These are phyloP conservation scores for Hydnomerulius pinastri DNA, from an alignment of 768 basidiomycete species.

Conservation along the genomic window DNA sequence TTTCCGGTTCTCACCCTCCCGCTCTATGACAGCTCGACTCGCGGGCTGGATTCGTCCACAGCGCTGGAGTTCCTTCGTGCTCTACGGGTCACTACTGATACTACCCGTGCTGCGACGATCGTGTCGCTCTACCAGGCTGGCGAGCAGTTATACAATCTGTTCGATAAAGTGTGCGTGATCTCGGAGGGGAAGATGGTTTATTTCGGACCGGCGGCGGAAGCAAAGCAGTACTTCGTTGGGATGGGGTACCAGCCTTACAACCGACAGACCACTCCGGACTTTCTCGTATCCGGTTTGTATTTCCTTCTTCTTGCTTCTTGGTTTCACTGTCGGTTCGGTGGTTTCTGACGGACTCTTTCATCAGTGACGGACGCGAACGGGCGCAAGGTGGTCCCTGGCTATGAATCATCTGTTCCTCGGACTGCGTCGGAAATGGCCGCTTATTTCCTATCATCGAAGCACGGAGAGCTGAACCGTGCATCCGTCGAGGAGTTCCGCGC, in stretches of 20 bases:
- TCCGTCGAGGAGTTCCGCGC: constrained; percentile 47
- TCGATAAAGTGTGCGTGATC: too few species aligned
- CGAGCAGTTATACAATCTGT: constrained; percentile 59
- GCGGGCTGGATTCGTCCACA: constrained; percentile 63
- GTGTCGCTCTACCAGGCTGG: constrained; percentile 84
- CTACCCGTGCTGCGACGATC: constrained; percentile 53
- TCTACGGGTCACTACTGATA: constrained; percentile 65
- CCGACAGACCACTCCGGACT: constrained; percentile 60
- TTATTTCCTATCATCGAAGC: constrained; percentile 41
- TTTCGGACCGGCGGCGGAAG: constrained; percentile 52
- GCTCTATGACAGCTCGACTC: constrained; percentile 58
- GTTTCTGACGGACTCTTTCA: constrained; percentile 33
- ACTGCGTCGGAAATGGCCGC: constrained; percentile 58
- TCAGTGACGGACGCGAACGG: constrained; percentile 61
- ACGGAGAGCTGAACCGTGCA: constrained; percentile 40
- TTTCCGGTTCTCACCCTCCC: too few species aligned
- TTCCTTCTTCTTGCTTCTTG: neutral
- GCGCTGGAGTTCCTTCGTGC: constrained; percentile 72
- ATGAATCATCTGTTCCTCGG: constrained; percentile 43
- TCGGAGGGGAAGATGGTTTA: constrained; percentile 56
- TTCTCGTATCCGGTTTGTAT: constrained; percentile 44
- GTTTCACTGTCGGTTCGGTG: neutral
- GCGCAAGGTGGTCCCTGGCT: constrained; percentile 47
- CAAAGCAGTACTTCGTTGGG: constrained; percentile 55
- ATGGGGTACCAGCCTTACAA: constrained; percentile 54